These are phyloP conservation scores for Penicillium sp. DNA, from an alignment of 2,329 filamentous ascomycete species.

Conservation along the genomic window DNA sequence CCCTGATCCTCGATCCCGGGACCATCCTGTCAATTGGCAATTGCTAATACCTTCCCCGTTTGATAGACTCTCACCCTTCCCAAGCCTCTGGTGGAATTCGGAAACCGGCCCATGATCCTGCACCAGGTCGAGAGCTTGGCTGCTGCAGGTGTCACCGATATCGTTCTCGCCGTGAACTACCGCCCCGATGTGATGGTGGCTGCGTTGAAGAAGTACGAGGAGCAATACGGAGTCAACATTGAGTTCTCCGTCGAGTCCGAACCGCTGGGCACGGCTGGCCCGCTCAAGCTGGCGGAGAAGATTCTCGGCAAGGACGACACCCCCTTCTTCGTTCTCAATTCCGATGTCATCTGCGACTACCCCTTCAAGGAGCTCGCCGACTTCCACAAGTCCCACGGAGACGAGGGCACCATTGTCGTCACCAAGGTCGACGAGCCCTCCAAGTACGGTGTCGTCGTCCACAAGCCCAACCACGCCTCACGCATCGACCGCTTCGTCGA, in stretches of 20 bases:
- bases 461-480: conserved; percentile 88
- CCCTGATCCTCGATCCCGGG: conserved; percentile 3
- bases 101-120: conserved; percentile 98
- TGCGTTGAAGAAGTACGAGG: conserved; percentile 90
- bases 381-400: conserved; percentile 90
- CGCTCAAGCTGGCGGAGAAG: conserved; percentile 90
- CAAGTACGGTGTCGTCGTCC: conserved; percentile 98
- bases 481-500: conserved; percentile 98
- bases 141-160: conserved; percentile 91
- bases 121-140: conserved; percentile 97
- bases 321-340: conserved; percentile 98
- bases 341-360: conserved; percentile 97
- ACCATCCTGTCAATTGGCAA: neutral
- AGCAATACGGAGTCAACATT: conserved; percentile 90
- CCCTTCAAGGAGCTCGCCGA: conserved; percentile 86
- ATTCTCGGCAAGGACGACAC: conserved; percentile 90
- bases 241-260: conserved; percentile 97
- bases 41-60: conserved; percentile 13
- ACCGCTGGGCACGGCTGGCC: conserved; percentile 91
- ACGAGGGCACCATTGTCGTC: conserved; percentile 96
- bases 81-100: conserved; percentile 97
- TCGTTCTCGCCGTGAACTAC: conserved; percentile 98
- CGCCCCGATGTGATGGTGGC: conserved; percentile 97
- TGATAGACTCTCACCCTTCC: conserved; percentile 90
- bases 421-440: conserved; percentile 99